Evolutionary conservation across 805 yeast species (phyloP), one percentile per base, ranked within the genome.

Genomic region (Pichia nanzhaoensis): DNA sequence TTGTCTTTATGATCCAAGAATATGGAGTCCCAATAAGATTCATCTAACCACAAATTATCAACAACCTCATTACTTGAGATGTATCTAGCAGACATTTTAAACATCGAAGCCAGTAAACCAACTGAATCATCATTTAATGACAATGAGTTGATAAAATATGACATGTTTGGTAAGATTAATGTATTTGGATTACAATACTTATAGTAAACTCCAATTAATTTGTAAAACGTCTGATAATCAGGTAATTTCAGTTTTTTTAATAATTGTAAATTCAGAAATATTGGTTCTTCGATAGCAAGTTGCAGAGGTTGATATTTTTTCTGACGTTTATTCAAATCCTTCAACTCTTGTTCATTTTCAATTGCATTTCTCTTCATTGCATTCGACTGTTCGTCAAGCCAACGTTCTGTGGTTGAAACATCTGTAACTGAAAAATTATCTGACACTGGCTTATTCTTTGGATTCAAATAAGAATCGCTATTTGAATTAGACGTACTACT

Each of bases 171-270:
- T 5, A 72, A 49, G 7, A 66, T 55, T 17, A 66, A 61, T 37
- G 65, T 57, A 6, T 67, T 58, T 7, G 68, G 62, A 42, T 70
- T 67, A n/a, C 65, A 58, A 51, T 70, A 72, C 34, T 68, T 55
- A 51, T 68, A 72, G 49, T 60, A 71, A 7, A 69, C 47, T 42
- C 69, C 71, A 34, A 71, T 54, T 35, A 71, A 49, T 2, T 55
- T 47, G 32, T 57, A 58, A 2, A 68, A 56, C 0, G 64, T 60
- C 36, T 51, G 47, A 61, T 66, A 61, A 32, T 59, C 47, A 3
- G 77, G 77, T 7, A 71, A 53, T 7, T 68, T 71, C 36, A 60
- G 57, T 31, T 49, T 48, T 9, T 49, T 55, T 7, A 69, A 51
- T 21, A 63, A 64, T 12, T 54, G 53, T 33, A 64, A 64, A 1